Evolutionary conservation across 192 early-diverging fungal genomes (phyloP), one percentile per base, ranked within the genome.

Genomic region (Geranomyces variabilis): DNA sequence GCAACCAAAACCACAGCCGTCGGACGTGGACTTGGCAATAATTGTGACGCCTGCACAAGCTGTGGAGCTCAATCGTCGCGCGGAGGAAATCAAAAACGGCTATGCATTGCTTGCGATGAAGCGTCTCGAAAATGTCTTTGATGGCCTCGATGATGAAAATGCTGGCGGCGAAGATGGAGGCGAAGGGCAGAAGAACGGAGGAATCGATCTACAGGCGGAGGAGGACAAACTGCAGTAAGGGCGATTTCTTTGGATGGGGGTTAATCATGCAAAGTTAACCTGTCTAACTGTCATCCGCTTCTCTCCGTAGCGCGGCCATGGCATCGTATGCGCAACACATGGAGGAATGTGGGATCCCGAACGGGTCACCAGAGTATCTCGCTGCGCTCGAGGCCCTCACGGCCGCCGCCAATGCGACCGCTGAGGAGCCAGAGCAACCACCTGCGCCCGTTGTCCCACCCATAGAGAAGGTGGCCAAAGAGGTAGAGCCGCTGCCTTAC

Each of bases 61-160:
- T 17, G 43, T 73, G 10, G 70, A 77, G 45, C 70, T 73, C 13
- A 41, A 77, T 66, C 55, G 55, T 9, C 48, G 66, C 17, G 76
- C 66, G 6, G 49, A 77, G 71, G 61, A 61, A 26, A 66, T 77
- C 45, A 77, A 77, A 44, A 34, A 58, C 26, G 76, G 70, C 14
- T 73, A 62, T 41, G 71, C 76, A 12, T 31, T 77, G 33, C 29
- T 73, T 0, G 76, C 76, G 15, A 73, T 77, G 71, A 72, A 73
- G 34, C 55, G 60, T 15, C 30, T 77, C 22, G 70, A 77, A 26
- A 69, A 43, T 0, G 61, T 30, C 34, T 71, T 77, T 57, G 57
- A 6, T 9, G 70, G 71, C 0, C 7, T 66, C 51, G 65, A 73
- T 41, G 57, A 71, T 57, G 56, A 61, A n/a, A 19, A 19, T 28